phyloP scores from a whole-genome alignment of 2,329 filamentous ascomycete species.

The Cladosporium sp. region DNA sequence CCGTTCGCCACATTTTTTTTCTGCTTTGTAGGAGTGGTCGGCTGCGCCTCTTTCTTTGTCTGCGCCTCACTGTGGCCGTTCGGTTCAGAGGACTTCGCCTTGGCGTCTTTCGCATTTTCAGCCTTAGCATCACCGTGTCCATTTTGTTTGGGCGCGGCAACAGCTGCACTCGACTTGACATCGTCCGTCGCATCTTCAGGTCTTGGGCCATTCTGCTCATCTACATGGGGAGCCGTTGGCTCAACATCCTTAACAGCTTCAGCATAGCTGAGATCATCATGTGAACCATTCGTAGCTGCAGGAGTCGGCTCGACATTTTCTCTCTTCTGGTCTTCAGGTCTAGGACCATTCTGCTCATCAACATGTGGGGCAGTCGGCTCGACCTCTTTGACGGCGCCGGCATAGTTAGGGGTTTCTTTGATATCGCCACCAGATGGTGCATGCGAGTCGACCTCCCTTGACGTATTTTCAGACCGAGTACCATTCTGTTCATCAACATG shows the following conservation, averaged over 20 bases:
- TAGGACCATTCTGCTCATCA: conserved; percentile 24
- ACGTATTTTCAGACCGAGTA: conserved; percentile 27
- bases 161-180: conserved; percentile 20
- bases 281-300: neutral
- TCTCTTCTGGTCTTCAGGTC: neutral
- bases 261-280: conserved; percentile 15
- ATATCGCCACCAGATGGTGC: conserved; percentile 23
- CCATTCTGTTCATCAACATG: conserved; percentile 23
- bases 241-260: conserved; percentile 10
- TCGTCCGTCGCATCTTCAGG: conserved; percentile 29
- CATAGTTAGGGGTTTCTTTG: conserved; percentile 11
- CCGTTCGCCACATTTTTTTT: neutral
- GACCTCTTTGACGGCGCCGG: conserved; percentile 16
- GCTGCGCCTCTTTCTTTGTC: neutral
- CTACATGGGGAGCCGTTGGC: conserved; percentile 16
- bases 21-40: neutral
- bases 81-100: neutral
- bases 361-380: conserved; percentile 15
- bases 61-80: conserved; percentile 9
- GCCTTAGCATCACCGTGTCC: conserved; percentile 14
- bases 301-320: neutral
- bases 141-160: conserved; percentile 22
- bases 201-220: conserved; percentile 24
- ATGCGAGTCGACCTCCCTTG: conserved; percentile 24
- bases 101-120: neutral